Conservation (phyloP, 2,329 filamentous ascomycete species). For the Ophiostoma piceae region DNA sequence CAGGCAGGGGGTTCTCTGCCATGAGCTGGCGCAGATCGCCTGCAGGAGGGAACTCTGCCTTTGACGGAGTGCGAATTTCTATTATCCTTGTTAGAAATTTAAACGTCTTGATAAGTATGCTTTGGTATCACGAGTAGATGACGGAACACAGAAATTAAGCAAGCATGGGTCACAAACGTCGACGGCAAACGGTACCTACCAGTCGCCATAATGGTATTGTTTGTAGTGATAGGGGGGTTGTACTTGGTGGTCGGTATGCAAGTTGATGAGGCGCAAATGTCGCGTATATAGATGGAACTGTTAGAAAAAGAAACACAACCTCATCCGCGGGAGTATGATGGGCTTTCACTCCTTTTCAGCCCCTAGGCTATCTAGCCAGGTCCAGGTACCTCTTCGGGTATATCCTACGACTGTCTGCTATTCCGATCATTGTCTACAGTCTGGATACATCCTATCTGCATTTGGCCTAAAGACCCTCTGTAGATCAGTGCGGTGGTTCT, state of each 20-base stretch:
- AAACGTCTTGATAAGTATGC: neutral
- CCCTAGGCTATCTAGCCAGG: neutral
- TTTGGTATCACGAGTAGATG: neutral
- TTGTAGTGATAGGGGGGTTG: neutral
- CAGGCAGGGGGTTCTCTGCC: neutral
- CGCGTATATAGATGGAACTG: neutral
- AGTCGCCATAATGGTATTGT: neutral
- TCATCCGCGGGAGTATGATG: neutral
- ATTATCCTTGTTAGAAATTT: neutral
- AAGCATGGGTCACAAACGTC: neutral
- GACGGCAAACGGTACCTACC: neutral
- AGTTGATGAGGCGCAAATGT: neutral
- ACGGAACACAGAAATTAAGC: neutral
- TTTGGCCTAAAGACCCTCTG: neutral
- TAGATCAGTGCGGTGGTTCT: neutral
- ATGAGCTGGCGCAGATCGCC: constrained; percentile 3
- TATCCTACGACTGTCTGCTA: neutral
- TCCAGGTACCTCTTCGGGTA: neutral
- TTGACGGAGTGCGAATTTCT: neutral
- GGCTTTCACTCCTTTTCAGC: neutral
- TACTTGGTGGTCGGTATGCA: neutral
- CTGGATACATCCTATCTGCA: neutral
- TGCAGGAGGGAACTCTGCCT: neutral
- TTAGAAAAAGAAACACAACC: neutral
- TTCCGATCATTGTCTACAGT: neutral